phyloP scores from a whole-genome alignment of 306 rosid species.

The Casuarina cunninghamiana region DNA sequence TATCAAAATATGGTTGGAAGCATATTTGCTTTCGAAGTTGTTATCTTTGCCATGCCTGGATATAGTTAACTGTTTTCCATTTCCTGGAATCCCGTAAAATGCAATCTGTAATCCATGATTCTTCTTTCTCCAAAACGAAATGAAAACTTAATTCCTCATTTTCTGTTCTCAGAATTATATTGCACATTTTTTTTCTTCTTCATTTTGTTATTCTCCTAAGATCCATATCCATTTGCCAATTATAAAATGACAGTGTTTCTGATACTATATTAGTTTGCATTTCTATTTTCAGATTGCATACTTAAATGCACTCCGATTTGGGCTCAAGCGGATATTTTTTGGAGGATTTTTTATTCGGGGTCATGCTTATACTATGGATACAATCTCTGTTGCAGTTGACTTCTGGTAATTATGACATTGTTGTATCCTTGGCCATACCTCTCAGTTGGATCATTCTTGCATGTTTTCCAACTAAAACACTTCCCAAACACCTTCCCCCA shows the following conservation, averaged over 20 bases:
- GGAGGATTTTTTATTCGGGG: slow-evolving; percentile 92
- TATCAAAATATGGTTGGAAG: not conserved
- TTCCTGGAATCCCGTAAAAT: not conserved
- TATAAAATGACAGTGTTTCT: slow-evolving; percentile 8
- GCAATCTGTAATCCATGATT: not conserved
- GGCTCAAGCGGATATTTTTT: slow-evolving; percentile 88
- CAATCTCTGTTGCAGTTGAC: slow-evolving; percentile 88
- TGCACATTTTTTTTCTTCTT: not conserved
- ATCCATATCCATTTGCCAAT: not conserved
- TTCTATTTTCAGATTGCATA: slow-evolving; percentile 64
- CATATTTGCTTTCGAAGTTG: not conserved
- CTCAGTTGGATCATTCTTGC: not conserved
- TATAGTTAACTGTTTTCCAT: not conserved
- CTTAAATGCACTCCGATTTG: slow-evolving; percentile 91
- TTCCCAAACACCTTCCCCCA: not conserved
- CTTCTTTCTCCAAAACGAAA: not conserved
- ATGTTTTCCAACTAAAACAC: not conserved
- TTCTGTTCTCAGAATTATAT: not conserved
- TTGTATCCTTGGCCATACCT: not conserved
- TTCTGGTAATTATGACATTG: slow-evolving; percentile 58
- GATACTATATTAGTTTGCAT: slow-evolving; percentile 14
- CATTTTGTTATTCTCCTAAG: not conserved
- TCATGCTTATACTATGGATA: slow-evolving; percentile 91
- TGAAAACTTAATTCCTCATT: not conserved
- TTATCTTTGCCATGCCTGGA: not conserved